A percentile compares a stretch with the other conserved stretches of the same genome.
phyloP scores from a whole-genome alignment of 345 rosid genomes.

The Excoecaria cochinchinensis region DNA sequence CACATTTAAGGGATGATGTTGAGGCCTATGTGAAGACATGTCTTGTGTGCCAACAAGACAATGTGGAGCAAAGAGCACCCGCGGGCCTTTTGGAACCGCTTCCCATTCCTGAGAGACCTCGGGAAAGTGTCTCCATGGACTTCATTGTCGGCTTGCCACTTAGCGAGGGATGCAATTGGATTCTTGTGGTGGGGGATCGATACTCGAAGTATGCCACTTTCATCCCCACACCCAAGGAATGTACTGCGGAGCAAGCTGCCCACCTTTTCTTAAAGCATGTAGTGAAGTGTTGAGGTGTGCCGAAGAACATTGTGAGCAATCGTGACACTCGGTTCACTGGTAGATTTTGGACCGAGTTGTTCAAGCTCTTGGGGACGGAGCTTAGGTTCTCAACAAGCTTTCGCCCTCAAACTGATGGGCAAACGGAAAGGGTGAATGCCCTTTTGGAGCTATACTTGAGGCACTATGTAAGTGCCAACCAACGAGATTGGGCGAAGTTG shows the following conservation, averaged over 20 bases:
- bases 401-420: background rate
- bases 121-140: background rate
- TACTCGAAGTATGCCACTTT: background rate
- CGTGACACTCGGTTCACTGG: too few relatives aligned
- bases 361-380: background rate
- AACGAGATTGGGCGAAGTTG: background rate
- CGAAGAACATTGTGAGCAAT: too few relatives aligned
- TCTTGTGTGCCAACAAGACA: background rate
- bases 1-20: background rate
- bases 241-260: background rate
- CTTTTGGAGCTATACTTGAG: background rate
- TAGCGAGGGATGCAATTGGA: background rate
- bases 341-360: conserved; percentile 1
- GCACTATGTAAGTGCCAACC: conserved; percentile 7
- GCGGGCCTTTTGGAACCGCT: background rate
- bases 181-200: background rate
- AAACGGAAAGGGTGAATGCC: background rate
- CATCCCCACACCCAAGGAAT: background rate
- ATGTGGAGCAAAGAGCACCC: fast-evolving
- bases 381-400: background rate
- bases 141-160: background rate
- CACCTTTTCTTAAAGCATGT: background rate
- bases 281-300: background rate
- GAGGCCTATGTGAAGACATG: background rate
- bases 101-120: background rate